Evolutionary conservation across 2,329 filamentous ascomycete species (phyloP), one percentile per base, ranked within the genome.

Genomic region (Sclerotinia borealis): DNA sequence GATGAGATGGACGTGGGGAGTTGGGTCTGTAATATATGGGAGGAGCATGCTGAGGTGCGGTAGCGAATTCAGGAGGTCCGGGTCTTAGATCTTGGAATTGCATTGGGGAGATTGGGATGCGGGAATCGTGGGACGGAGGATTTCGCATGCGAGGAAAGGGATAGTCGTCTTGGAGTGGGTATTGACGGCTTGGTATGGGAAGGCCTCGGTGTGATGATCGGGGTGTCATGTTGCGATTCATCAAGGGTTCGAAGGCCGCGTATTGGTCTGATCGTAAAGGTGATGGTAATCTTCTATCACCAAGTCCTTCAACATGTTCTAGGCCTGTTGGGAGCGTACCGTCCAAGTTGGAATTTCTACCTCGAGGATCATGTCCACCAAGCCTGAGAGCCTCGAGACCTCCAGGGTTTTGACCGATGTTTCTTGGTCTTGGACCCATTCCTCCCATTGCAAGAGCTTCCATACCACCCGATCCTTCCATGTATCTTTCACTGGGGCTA

Each of bases 31-130:
- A 45, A 34, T 45, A 45, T 34, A 17, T n/a, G 2, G n/a, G n/a
- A 15, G 29, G 27, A 13, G 45, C 39, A 45, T 58, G n/a, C 7
- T 47, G 19, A 17, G 54, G 41, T 8, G 25, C 19, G 17, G 25
- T 56, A 8, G 11, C 11, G 13, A 45, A 43, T 34, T 34, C 54
- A 3, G 54, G 54, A 10, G 54, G 47, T 1, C 47, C 47, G 13
- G 34, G 58, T 25, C 58, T 47, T 39, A 61, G 19, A 19, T 43
- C 58, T 29, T 61, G 58, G 45, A 52, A 54, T 52, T 61, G 58
- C 27, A 15, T 25, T 43, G 39, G 27, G 15, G n/a, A 36, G 9
- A 25, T 7, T 25, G 39, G 54, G 19, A 22, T 19, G 27, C 13
- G n/a, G 5, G 54, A n/a, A n/a, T 29, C 31, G 8, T 36, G 41